Percentiles rank a stretch among this genome's conserved stretches.
Conservation (phyloP, 202 grass and related monocot genomes). For the Eragrostis tef region DNA sequence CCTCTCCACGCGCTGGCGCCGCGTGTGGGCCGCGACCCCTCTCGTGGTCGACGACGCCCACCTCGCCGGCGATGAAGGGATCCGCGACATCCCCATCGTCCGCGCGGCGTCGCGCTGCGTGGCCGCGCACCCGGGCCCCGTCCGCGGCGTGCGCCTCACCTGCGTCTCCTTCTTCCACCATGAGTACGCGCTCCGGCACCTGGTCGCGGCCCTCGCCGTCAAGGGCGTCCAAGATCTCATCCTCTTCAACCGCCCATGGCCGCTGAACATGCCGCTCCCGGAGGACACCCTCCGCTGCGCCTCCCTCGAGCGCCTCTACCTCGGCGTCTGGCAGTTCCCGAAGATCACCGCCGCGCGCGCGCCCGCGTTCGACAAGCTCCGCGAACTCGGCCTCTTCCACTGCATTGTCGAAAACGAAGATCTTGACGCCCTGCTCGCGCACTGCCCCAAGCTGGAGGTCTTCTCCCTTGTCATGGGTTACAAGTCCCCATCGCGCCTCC, state of each 20-base stretch:
- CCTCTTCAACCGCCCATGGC: slow-evolving; percentile 41
- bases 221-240: slow-evolving; percentile 51
- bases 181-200: slow-evolving; percentile 2
- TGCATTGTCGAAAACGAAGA: background rate
- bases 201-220: slow-evolving; percentile 44
- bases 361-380: slow-evolving; percentile 38
- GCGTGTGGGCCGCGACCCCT: slow-evolving; percentile 49
- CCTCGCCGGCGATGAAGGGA: slow-evolving; percentile 4
- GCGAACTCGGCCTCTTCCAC: slow-evolving; percentile 49
- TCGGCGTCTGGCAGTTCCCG: slow-evolving; percentile 41
- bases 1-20: slow-evolving; percentile 53
- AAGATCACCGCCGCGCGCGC: background rate
- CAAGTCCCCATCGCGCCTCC: slow-evolving; percentile 8
- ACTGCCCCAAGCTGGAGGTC: slow-evolving; percentile 50
- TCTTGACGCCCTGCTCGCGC: slow-evolving; percentile 36
- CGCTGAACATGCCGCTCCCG: slow-evolving; percentile 40
- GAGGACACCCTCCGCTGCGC: slow-evolving; percentile 29
- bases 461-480: slow-evolving; percentile 49
- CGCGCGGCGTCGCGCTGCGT: slow-evolving; percentile 26
- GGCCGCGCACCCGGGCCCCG: slow-evolving; percentile 43
- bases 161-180: background rate
- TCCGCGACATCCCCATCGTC: background rate
- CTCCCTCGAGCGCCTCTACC: slow-evolving; percentile 44
- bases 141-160: slow-evolving; percentile 42
- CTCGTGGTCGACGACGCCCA: slow-evolving; percentile 57